phyloP scores from a whole-genome alignment of 176 grass and related monocot species.

The Melocanna baccifera region DNA sequence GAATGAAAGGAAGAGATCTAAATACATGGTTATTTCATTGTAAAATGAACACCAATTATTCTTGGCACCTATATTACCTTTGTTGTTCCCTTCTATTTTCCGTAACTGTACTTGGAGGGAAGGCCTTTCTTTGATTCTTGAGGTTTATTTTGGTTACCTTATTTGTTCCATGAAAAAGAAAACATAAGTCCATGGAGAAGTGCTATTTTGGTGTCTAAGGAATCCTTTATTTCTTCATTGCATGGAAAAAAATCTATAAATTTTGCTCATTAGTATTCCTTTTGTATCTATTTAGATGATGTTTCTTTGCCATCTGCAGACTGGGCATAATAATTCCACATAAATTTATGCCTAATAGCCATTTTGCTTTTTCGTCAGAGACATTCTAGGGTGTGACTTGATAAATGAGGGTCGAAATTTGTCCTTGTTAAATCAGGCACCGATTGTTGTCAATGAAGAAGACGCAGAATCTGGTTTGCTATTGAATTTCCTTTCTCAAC shows the following conservation, averaged over 20 bases:
- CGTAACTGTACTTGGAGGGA: neutral
- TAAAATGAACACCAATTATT: neutral
- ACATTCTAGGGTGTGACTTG: slow-evolving; percentile 71
- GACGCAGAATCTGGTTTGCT: no score
- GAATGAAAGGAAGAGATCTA: slow-evolving; percentile 15
- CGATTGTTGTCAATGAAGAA: neutral
- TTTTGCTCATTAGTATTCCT: no score
- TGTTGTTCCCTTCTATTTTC: slow-evolving; percentile 13
- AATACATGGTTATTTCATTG: slow-evolving; percentile 15
- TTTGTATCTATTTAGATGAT: no score
- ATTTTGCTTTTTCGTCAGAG: slow-evolving; percentile 51
- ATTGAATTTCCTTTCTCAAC: slow-evolving; percentile 33
- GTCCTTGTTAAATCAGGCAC: slow-evolving; percentile 49
- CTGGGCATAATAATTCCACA: slow-evolving; percentile 19
- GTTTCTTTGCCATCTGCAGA: neutral
- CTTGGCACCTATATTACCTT: neutral
- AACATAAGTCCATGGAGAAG: neutral
- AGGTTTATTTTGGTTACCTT: slow-evolving; percentile 20
- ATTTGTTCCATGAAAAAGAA: slow-evolving; percentile 17
- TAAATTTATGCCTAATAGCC: slow-evolving; percentile 27
- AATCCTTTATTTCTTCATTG: neutral
- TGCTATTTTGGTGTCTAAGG: no score
- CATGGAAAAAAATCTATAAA: neutral
- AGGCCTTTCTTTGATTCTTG: slow-evolving; percentile 8
- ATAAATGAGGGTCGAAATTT: slow-evolving; percentile 63